Base-by-base conservation (phyloP, 1,284 basidiomycete genomes). In the Tilletia horrida region DNA sequence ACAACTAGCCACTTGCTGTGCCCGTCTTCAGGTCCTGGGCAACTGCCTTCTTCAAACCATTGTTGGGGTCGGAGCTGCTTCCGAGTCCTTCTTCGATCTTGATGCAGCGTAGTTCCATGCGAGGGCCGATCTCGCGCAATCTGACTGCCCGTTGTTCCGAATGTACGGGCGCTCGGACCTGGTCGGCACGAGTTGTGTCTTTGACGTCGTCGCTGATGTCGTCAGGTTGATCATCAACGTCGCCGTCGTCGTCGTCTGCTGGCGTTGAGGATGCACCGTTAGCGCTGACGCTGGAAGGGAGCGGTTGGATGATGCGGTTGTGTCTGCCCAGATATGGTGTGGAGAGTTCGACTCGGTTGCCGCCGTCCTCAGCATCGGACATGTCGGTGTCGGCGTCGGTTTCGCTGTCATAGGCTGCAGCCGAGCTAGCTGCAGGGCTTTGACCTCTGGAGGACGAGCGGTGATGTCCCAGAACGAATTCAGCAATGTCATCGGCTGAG, bases 241-340 rank as follows among this genome's bases (percentile, higher is more conserved):
- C 52, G 6, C 21, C 52, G 45, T 23, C 45, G 3, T 18, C 45
- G 4, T 48, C 45, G 45, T 48, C 45, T 1, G 23, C 52, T 9
- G 55, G 16, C n/a, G 29, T 4, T 8, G 27, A 31, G 27, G 55
- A 59, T 59, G 55, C 27, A 29, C 50, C 7, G 50, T 6, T 52
- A 25, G n/a, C 3, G 7, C 14, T 21, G 3, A 13, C 18, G 11
- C 13, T 14, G 18, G 50, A 21, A 11, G 35, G 35, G 35, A 40
- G 35, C 4, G 35, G 35, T 4, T 11, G 35, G 4, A 40, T 40
- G 35, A 40, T 40, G 35, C 35, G 35, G 82, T 97, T 97, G 70
- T 94, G 95, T 78, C 94, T 85, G 21, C 96, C 96, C 29, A 97
- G 89, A 82, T 97, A 97, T 80, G 96, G 91, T 68, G 90, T 90